A percentile compares a stretch with the other conserved stretches of the same genome.
Conservation (phyloP, 75 land plant genomes). For the Selaginella moellendorffii region DNA sequence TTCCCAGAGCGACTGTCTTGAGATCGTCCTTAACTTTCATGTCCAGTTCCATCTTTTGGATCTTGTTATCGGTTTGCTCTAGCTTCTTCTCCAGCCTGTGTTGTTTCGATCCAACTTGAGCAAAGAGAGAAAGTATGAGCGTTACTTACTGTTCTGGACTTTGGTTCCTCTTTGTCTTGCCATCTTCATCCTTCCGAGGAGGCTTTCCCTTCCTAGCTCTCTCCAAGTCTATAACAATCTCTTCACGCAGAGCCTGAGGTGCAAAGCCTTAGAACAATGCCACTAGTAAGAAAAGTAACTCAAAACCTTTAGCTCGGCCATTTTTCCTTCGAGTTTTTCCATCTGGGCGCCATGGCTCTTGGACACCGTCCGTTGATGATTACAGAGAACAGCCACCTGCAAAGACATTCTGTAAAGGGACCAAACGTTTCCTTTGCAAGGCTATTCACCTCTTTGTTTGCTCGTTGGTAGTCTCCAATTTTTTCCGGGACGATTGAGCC, state of each 20-base stretch:
- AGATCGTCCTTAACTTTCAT: constrained; percentile 76
- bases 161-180: constrained; percentile 61
- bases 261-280: no score
- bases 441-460: constrained; percentile 79
- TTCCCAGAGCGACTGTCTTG: constrained; percentile 91
- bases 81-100: constrained; percentile 77
- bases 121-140: background rate
- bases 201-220: constrained; percentile 91
- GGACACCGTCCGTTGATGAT: constrained; percentile 91
- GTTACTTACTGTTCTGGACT: constrained; percentile 56
- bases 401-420: background rate
- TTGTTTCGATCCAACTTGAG: background rate
- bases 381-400: constrained; percentile 97
- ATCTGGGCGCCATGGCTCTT: constrained; percentile 77
- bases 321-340: constrained; percentile 59
- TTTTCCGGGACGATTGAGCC: constrained; percentile 48
- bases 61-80: constrained; percentile 46
- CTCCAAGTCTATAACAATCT: constrained; percentile 51
- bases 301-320: constrained; percentile 60
- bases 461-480: constrained; percentile 54
- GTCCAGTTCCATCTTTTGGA: constrained; percentile 71
- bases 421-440: background rate
- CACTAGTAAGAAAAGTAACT: constrained; percentile 17
- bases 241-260: constrained; percentile 38
- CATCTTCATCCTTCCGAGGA: constrained; percentile 70